Percentiles rank a stretch among this genome's conserved stretches.
Evolutionary conservation across 192 early-diverging fungal genomes (phyloP).

Genomic region (Gigaspora rosea): DNA sequence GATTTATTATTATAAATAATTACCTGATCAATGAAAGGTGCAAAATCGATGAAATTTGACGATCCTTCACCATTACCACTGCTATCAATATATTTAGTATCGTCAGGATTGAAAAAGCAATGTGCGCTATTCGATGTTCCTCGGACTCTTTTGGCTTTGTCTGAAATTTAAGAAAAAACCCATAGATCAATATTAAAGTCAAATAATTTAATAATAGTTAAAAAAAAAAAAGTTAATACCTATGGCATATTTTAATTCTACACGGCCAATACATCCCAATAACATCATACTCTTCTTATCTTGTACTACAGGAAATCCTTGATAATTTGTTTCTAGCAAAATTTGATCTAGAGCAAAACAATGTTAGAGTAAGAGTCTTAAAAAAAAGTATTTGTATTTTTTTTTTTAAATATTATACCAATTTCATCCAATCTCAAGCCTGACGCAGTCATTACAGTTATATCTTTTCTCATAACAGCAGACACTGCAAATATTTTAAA

Average conservation of each 20-base stretch:
- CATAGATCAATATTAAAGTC: neutral
- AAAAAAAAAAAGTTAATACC: constrained; percentile 32
- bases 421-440: constrained; percentile 55
- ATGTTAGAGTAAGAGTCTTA: neutral
- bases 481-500: constrained; percentile 37
- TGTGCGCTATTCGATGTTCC: constrained; percentile 49
- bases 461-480: constrained; percentile 62
- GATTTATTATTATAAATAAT: neutral
- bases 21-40: constrained; percentile 58
- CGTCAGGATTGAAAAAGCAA: constrained; percentile 50
- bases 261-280: constrained; percentile 70
- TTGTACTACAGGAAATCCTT: constrained; percentile 79
- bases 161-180: constrained; percentile 14
- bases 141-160: constrained; percentile 50
- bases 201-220: neutral
- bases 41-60: constrained; percentile 52
- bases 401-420: constrained; percentile 33
- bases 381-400: neutral
- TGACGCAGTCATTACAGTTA: constrained; percentile 57
- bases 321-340: constrained; percentile 53
- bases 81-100: constrained; percentile 13
- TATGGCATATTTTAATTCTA: constrained; percentile 61
- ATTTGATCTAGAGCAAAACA: constrained; percentile 42
- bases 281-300: constrained; percentile 57
- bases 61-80: constrained; percentile 31